Evolutionary conservation across 2,329 filamentous ascomycete genomes (phyloP), one percentile per base, ranked within the genome.

Genomic region (Microdochium bolleyi): DNA sequence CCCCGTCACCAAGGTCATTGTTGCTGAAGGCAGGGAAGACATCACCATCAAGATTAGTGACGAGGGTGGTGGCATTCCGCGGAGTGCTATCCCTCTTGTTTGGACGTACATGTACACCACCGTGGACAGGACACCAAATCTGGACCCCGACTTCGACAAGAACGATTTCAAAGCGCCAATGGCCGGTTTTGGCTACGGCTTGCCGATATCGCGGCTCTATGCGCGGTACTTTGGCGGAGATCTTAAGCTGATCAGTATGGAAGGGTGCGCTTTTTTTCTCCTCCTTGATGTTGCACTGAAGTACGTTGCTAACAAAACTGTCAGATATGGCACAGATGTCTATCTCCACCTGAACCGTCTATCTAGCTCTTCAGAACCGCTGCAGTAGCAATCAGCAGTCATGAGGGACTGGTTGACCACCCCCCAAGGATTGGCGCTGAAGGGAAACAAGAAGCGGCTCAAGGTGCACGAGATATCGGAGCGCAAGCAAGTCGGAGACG

Each of bases 81-180:
- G 94, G 63, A 95, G 88, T 62, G 83, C 90, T 51, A 97, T 99
- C 58, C 94, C 94, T 4, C 79, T 99, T 14, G 94, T 97, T n/a
- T 99, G 94, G 94, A 99, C 94, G 13, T 99, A 99, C 70, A 99
- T 97, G 94, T 99, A 99, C 70, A 99, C 94, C 34, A 99, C 94
- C 2, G 94, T 99, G 58, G 94, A 97, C 69, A 85, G 92, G 61
- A 97, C 94, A 22, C 94, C 94, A 14, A 95, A 85, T 65, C 75
- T 99, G 57, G 94, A 99, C 66, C 94, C 94, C 1, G 92, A 97
- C 68, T 99, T 97, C 69, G 92, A 99, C 72, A 95, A 97, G 75
- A 96, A 87, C 72, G 94, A 99, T 70, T 99, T 99, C 78, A 97
- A 99, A 71, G 94, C 94, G 13, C 94, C 94, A 1, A 97, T 99